These are phyloP conservation scores for Fusarium palustre DNA, from an alignment of 2,329 filamentous ascomycete genomes.

Conservation along the genomic window DNA sequence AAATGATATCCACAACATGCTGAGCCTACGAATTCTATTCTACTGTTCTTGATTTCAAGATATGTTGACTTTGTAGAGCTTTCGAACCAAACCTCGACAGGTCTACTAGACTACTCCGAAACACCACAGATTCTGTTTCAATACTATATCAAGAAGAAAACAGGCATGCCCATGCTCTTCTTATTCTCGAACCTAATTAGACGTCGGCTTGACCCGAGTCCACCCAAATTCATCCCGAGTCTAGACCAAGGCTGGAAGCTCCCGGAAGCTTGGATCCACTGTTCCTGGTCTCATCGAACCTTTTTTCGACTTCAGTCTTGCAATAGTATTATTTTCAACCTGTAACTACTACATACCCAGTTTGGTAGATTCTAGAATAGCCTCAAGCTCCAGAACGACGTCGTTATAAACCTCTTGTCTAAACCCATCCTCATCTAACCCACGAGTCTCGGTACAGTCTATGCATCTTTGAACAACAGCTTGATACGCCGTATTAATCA, in stretches of 20 bases:
- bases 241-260: neutral
- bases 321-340: neutral
- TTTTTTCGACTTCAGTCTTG: neutral
- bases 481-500: slow-evolving; percentile 15
- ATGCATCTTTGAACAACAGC: slow-evolving; percentile 21
- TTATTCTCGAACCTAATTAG: neutral
- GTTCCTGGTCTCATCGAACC: no score
- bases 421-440: slow-evolving; percentile 21
- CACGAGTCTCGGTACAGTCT: slow-evolving; percentile 10
- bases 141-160: neutral
- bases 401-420: slow-evolving; percentile 14
- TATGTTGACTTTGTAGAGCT: neutral
- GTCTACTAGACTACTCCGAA: neutral
- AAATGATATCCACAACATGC: neutral
- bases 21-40: neutral
- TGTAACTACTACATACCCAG: neutral
- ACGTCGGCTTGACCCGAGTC: neutral
- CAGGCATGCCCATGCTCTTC: neutral
- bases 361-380: slow-evolving; percentile 15
- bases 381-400: slow-evolving; percentile 26
- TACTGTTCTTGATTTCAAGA: neutral
- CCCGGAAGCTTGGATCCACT: neutral
- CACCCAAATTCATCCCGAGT: neutral
- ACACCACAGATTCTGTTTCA: neutral
- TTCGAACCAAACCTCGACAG: neutral